Evolutionary conservation across 768 basidiomycete genomes (phyloP).

Genomic region (Leccinum longicurvipes): DNA sequence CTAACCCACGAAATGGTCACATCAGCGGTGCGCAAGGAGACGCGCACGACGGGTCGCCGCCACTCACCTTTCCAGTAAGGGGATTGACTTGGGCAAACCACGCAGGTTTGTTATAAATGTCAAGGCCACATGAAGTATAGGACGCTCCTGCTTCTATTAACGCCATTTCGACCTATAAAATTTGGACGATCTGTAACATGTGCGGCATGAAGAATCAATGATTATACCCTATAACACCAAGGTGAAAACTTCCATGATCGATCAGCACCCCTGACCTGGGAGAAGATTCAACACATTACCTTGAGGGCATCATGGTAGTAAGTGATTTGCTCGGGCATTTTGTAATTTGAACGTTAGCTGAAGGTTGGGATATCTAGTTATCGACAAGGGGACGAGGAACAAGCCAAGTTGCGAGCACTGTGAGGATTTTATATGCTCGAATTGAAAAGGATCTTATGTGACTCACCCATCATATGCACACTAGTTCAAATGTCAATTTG

Average conservation of each 20-base stretch:
- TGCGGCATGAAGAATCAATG: background rate
- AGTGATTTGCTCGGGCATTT: constrained; percentile 34
- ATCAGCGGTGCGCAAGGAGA: too few relatives aligned
- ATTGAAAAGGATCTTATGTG: background rate
- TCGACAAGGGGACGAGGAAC: background rate
- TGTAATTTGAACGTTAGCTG: background rate
- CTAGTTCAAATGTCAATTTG: too few relatives aligned
- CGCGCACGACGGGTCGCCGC: too few relatives aligned
- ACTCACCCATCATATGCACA: too few relatives aligned
- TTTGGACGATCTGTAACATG: background rate
- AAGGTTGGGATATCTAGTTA: too few relatives aligned
- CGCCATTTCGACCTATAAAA: constrained; percentile 50
- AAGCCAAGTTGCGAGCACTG: background rate
- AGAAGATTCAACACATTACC: constrained; percentile 25
- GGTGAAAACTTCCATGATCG: constrained; percentile 43
- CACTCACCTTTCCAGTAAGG: constrained; percentile 49
- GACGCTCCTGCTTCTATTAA: constrained; percentile 50
- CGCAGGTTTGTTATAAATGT: constrained; percentile 59
- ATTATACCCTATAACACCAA: constrained; percentile 48
- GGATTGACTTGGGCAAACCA: constrained; percentile 68
- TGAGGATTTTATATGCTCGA: background rate
- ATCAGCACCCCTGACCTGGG: background rate
- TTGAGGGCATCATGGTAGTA: constrained; percentile 37
- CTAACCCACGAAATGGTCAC: constrained; percentile 21
- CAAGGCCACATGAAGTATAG: constrained; percentile 51